Base-by-base conservation (phyloP, 2,329 filamentous ascomycete genomes). In the Penicillium sp. region DNA sequence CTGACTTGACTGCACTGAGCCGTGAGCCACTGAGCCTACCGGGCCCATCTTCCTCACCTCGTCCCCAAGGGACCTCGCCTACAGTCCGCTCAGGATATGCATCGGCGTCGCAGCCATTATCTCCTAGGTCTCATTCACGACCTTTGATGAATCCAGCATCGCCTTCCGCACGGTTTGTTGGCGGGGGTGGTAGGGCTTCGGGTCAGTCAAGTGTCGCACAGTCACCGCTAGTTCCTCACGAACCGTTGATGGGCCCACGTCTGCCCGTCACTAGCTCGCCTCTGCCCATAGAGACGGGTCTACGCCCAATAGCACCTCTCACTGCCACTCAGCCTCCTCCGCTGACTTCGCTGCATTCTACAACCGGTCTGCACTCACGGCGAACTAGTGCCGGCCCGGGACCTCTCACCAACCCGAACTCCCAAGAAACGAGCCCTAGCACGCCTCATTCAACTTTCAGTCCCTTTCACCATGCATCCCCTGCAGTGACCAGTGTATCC, bases 381-480 rank as follows among this genome's bases (percentile, higher is more conserved):
- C 68, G 68, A 43, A 66, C 66, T 23, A 75, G 73, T 57, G 65
- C 65, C 10, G 72, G 69, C 2, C 68, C 65, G 6, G 68, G 68
- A 3, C 70, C 68, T 13, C 27, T 61, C 25, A 64, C 61, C 23
- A 73, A 68, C 10, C 68, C 68, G 0, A 73, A 65, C 33, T 71
- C 73, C 2, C 72, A 72, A 54, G 74, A 74, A 53, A 68, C 69
- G 7, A 76, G 72, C 31, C 73, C 74, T 5, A 70, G 66, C 6
- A 74, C 72, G 7, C 67, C 73, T 1, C 65, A 73, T 31, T 71
- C 73, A 17, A 62, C 64, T 8, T 74, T 68, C 53, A 72, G 66
- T 31, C 70, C 69, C 13, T 66, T 68, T 44, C 68, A 69, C 5
- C 70, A 66, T 19, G 68, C 63, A 7, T 74, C 73, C 10, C 73